Base-by-base conservation (phyloP, 805 yeast species). In the Candida quercuum region DNA sequence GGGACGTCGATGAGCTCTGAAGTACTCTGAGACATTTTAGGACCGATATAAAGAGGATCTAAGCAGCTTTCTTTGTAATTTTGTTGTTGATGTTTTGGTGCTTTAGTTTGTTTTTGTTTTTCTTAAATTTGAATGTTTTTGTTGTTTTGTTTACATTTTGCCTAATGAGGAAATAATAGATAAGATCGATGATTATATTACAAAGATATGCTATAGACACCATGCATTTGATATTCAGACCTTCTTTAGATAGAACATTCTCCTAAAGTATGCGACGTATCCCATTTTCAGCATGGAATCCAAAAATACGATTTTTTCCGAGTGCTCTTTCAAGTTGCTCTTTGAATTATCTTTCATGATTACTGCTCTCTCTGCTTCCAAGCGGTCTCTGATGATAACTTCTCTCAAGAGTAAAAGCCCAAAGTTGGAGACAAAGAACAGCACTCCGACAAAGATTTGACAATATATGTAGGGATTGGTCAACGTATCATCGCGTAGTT, bases 401-500 rank as follows among this genome's bases (percentile, higher is more conserved):
- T 77, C 82, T 45, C 87, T 63, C 9, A 75, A 54, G 1, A 72
- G 57, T 2, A 72, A 35, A 37, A 72, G 56, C 25, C 71, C 40
- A 1, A 75, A 5, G 7, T 69, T 51, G 0, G 72, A 73, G 10
- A 56, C 57, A 11, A 70, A 51, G 42, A 66, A 72, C 28, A 72
- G 57, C 11, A 67, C 49, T 1, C 84, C 86, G 2, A 76, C 68
- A 54, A 77, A 78, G 1, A 78, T 68, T 48, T 80, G 86, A 0
- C 81, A 67, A 46, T 78, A 67, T 12, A 72, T 48, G 46, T 69
- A 81, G 2, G 86, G 85, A 8, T 45, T 42, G 11, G 47, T 32
- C 6, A 54, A 33, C 0, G 37, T 22, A 19, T 51, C 36, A 11
- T 51, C 59, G 34, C 61, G 65, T 34, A 77, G 48, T 0, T 74